A percentile compares a stretch with the other conserved stretches of the same genome.
Conservation (phyloP, 805 yeast species). For the Candida ulmi region DNA sequence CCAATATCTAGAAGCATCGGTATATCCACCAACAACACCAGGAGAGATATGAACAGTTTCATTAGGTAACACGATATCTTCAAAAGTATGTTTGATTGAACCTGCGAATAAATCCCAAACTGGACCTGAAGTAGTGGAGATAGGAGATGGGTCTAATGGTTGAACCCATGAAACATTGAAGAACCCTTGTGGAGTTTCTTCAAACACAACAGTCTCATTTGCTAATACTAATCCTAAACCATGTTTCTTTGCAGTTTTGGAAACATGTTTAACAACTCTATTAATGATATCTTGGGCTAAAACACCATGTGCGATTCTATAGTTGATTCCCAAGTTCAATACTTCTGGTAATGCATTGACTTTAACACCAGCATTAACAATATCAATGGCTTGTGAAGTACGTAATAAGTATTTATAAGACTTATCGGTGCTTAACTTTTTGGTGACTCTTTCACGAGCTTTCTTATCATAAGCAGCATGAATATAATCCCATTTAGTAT, state of each 20-base stretch:
- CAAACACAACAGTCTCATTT: constrained; percentile 4
- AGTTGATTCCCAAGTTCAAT: constrained; percentile 48
- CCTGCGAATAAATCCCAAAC: constrained; percentile 55
- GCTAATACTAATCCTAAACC: constrained; percentile 45
- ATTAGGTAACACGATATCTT: constrained; percentile 32
- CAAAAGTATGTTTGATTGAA: constrained; percentile 46
- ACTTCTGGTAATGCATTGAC: constrained; percentile 69
- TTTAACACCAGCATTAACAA: constrained; percentile 64
- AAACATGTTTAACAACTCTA: constrained; percentile 30
- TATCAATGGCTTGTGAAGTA: constrained; percentile 66
- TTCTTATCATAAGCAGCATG: constrained; percentile 29
- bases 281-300: constrained; percentile 33
- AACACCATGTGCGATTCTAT: constrained; percentile 54
- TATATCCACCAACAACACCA: constrained; percentile 50
- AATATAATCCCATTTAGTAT: constrained; percentile 19
- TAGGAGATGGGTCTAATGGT: constrained; percentile 45
- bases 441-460: constrained; percentile 29
- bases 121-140: constrained; percentile 38
- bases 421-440: background rate
- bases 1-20: constrained; percentile 61
- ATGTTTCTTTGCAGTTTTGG: constrained; percentile 39
- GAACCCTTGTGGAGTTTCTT: constrained; percentile 38
- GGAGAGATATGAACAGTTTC: constrained; percentile 33
- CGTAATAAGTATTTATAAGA: constrained; percentile 36
- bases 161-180: constrained; percentile 35